Base-by-base conservation (phyloP, 1,284 basidiomycete species). In the Ustilago loliicola region DNA sequence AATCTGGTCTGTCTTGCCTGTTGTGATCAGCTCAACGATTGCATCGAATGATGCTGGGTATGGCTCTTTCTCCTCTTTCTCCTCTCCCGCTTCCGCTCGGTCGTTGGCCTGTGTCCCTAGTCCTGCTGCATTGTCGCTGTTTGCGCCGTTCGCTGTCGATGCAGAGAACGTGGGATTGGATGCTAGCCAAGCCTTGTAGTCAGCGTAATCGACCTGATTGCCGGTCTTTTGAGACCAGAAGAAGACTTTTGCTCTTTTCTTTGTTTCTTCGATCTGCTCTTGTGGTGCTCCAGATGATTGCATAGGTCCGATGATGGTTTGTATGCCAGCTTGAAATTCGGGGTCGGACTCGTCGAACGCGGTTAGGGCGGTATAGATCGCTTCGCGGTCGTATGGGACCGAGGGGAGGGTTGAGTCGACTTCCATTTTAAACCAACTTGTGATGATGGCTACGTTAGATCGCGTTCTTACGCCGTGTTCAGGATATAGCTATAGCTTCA, bases 21-120 rank as follows among this genome's bases (percentile, higher is more conserved):
- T 85, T 13, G 84, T 73, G 61, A 86, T 85, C 36, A 86, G 74
- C 61, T 86, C 85, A 7, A 83, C 84, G 25, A 86, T 83, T 2
- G 78, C 77, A 42, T 84, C 79, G 55, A 86, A 86, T 0, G 82
- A 82, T 13, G 77, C 65, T n/a, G 83, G 83, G 27, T 84, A 82
- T 17, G 77, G 71, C 42, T 83, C 77, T 45, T 77, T 69, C n/a
- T 60, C 66, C 30, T 64, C 23, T 15, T 15, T 55, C 45, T 61
- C 55, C 15, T 50, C 58, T 11, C 9, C 40, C 15, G 47, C 52
- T 11, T 45, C 30, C 17, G 21, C 54, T 29, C 64, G 1, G 7
- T 10, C n/a, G 6, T n/a, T 10, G 10, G 54, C 32, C 27, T 17
- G 25, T 51, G 25, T 11, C 29, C 38, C 48, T 36, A 25, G 7